These are phyloP conservation scores for Rhodotorula sp. DNA, from an alignment of 1,284 basidiomycete genomes.

Conservation along the genomic window DNA sequence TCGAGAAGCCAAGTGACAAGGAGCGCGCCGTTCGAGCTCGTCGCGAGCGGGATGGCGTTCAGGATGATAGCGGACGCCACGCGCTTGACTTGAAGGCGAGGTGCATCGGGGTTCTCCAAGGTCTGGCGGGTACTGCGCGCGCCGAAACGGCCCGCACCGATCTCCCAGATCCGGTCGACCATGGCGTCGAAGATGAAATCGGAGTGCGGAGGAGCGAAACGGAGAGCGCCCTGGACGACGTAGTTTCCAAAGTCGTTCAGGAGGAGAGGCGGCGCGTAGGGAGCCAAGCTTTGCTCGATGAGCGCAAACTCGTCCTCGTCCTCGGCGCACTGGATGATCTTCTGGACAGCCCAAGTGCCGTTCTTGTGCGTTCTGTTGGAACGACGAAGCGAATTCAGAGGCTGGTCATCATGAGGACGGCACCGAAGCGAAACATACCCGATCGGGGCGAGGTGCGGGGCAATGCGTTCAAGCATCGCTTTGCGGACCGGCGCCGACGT, in stretches of 20 bases:
- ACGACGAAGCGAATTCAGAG: too few relatives aligned
- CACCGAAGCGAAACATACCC: conserved; percentile 52
- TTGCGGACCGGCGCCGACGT: conserved; percentile 74
- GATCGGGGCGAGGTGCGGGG: conserved; percentile 92
- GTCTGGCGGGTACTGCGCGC: conserved; percentile 97
- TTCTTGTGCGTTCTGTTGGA: conserved; percentile 82
- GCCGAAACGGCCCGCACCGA: conserved; percentile 67
- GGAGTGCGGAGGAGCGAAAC: conserved; percentile 81
- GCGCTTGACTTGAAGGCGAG: conserved; percentile 64
- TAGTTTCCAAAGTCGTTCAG: conserved; percentile 82
- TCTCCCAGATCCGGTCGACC: conserved; percentile 92
- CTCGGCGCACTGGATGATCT: conserved; percentile 92
- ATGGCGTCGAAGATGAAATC: conserved; percentile 99
- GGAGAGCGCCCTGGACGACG: conserved; percentile 90
- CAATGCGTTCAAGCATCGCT: conserved; percentile 88
- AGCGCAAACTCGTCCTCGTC: conserved; percentile 82
- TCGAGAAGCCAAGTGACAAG: conserved; percentile 96
- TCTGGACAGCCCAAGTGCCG: conserved; percentile 99
- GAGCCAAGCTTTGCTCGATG: conserved; percentile 79
- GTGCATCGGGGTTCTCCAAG: conserved; percentile 82
- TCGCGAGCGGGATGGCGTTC: conserved; percentile 95
- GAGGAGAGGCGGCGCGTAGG: conserved; percentile 89
- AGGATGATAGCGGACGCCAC: conserved; percentile 91
- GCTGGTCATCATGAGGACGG: too few relatives aligned
- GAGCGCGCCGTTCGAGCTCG: conserved; percentile 94